Evolutionary conservation across 495 filamentous ascomycete species (phyloP), one percentile per base, ranked within the genome.

Genomic region (Hypoxylon subgilvum): DNA sequence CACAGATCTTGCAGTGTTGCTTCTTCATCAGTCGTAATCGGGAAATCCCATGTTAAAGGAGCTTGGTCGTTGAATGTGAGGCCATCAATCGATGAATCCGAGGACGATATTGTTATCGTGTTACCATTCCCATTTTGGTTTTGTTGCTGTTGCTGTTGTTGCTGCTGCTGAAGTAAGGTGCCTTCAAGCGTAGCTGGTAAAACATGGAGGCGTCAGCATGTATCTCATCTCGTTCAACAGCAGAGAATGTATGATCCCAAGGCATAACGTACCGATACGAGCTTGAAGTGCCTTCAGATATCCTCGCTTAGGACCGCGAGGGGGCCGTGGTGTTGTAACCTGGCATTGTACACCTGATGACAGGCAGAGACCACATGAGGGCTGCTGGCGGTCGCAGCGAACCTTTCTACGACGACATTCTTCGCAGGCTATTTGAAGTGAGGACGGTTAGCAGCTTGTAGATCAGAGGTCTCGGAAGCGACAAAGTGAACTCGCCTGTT

Each of bases 361-460:
- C 10, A 50, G 19, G 40, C 61, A 64, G 18, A 64, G 61, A 3
- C 61, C 54, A 35, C 61, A 64, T 23, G 61, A 54, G 32, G 61
- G 61, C 16, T 64, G 61, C 12, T 64, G 53, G 2, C 61, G 53
- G 13, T 64, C 61, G 43, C 61, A 64, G 18, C 61, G 61, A 19
- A 64, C 61, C 50, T 64, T 64, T 18, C 61, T 53, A 45, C 61
- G 61, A 58, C 61, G 61, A 45, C 61, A 64, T 64, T 64, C 61
- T 51, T 64, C 61, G 30, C 61, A 64, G 14, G 61, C 61, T 64
- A 32, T 34, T 10, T 12, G 4, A 18, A 23, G 6, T 4, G 14
- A 14, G 16, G 0, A 22, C 14, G 1, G 32, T 57, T 51, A 58
- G 49, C 13, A 22, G n/a, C 8, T 4, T 6, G n/a, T 18, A 12